Evolutionary conservation across 2,329 filamentous ascomycete species (phyloP).

Genomic region (Samsoniella hepiali): DNA sequence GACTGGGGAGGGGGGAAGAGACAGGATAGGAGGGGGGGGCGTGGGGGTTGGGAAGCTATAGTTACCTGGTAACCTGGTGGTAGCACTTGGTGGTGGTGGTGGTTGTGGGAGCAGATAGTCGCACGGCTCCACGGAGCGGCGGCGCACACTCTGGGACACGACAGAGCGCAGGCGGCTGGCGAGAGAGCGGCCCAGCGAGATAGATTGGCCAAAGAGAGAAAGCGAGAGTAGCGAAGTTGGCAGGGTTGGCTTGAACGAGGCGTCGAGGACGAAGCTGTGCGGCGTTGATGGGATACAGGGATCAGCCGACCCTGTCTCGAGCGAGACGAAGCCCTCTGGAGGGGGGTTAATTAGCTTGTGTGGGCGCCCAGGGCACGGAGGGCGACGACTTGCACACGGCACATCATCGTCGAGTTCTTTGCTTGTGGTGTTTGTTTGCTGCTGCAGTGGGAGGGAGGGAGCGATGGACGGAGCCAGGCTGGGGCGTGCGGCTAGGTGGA

Average conservation of each 20-base stretch:
- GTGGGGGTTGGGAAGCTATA: conserved; percentile 3
- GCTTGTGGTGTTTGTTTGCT: not conserved
- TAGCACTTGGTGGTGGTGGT: conserved; percentile 1
- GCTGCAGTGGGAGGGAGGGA: not conserved
- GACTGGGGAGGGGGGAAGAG: not conserved
- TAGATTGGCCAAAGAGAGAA: not conserved
- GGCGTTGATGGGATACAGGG: conserved; percentile 14
- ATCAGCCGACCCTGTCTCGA: conserved; percentile 11
- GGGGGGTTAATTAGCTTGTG: not conserved
- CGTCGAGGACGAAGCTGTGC: conserved; percentile 3
- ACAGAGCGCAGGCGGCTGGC: not conserved
- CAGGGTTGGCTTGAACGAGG: not conserved
- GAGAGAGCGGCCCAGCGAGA: conserved; percentile 1
- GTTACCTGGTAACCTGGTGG: not conserved
- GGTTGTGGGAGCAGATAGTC: conserved; percentile 1
- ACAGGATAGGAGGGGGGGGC: conserved; percentile 1
- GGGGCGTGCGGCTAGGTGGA: conserved; percentile 8
- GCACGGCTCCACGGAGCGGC: not conserved
- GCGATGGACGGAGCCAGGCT: not conserved
- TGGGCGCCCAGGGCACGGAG: not conserved
- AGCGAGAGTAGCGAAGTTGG: not conserved
- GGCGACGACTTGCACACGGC: not conserved
- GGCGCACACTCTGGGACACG: not conserved
- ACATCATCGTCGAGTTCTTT: conserved; percentile 3
- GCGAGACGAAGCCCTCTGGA: not conserved